Evolutionary conservation across 768 basidiomycete species (phyloP).

Genomic region (Mycena maculata): DNA sequence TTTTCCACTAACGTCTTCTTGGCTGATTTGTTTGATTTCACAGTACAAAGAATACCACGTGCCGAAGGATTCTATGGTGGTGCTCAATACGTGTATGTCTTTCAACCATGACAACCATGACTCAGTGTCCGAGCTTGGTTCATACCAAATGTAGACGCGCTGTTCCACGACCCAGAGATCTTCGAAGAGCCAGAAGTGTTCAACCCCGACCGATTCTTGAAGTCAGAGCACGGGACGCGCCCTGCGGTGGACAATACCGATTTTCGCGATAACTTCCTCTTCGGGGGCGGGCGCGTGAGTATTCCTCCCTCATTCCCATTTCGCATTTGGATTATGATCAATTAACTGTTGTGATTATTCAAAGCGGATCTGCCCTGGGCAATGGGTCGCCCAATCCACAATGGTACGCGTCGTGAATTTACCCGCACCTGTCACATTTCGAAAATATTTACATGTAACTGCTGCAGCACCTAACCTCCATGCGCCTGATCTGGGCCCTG

Average conservation of each 20-base stretch:
- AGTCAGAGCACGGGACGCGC: slow-evolving; percentile 5
- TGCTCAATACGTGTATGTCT: slow-evolving; percentile 6
- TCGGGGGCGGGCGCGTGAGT: slow-evolving; percentile 1
- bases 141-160: neutral
- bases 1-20: neutral
- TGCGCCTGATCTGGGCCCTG: slow-evolving; percentile 18
- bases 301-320: too few species aligned
- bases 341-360: neutral
- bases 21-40: neutral
- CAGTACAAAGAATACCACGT: slow-evolving; percentile 10
- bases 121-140: too few species aligned
- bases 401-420: neutral
- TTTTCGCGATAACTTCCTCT: slow-evolving; percentile 14
- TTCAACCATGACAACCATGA: too few species aligned
- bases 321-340: too few species aligned
- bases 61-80: neutral
- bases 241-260: slow-evolving; percentile 15
- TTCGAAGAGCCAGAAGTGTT: slow-evolving; percentile 10
- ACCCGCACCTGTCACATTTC: too few species aligned
- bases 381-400: slow-evolving; percentile 7
- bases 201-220: slow-evolving; percentile 17
- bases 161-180: slow-evolving; percentile 18
- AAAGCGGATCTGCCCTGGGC: slow-evolving; percentile 19
- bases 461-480: neutral
- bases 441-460: too few species aligned